A percentile compares a stretch with the other conserved stretches of the same genome.
Conservation (phyloP, 2,329 filamentous ascomycete species). For the Talaromyces sp. region DNA sequence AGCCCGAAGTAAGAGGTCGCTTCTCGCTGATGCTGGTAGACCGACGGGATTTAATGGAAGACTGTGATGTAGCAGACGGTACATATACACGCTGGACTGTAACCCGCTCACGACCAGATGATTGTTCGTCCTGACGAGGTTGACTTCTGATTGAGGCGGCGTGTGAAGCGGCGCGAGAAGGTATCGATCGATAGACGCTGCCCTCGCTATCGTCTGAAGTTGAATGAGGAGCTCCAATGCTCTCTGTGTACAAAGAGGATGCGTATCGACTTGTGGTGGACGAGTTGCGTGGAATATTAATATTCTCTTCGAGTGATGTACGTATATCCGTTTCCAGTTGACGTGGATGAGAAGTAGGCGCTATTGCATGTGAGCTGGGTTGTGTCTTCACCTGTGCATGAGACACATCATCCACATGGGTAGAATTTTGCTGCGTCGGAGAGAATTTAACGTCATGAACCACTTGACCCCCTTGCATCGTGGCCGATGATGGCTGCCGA, state of each 20-base stretch:
- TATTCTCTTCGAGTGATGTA: conserved; percentile 8
- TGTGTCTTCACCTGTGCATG: conserved; percentile 3
- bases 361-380: neutral
- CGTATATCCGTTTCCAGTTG: conserved; percentile 13
- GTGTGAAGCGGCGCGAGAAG: conserved; percentile 28
- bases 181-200: conserved; percentile 23
- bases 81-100: conserved; percentile 39
- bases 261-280: conserved; percentile 11
- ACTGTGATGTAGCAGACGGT: conserved; percentile 28
- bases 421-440: conserved; percentile 25
- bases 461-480: conserved; percentile 29
- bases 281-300: conserved; percentile 2
- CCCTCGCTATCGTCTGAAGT: conserved; percentile 28
- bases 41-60: conserved; percentile 33
- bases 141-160: conserved; percentile 25
- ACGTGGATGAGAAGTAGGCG: conserved; percentile 18
- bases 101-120: conserved; percentile 35
- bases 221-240: conserved; percentile 27
- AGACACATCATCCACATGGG: conserved; percentile 20
- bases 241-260: conserved; percentile 20
- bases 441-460: conserved; percentile 20
- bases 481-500: conserved; percentile 17
- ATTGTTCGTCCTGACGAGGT: conserved; percentile 25
- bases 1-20: conserved; percentile 40
- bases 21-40: conserved; percentile 41